A percentile compares a stretch with the other conserved stretches of the same genome.
Evolutionary conservation across 192 early-diverging fungal genomes (phyloP).

Genomic region (Coemansia sp.): DNA sequence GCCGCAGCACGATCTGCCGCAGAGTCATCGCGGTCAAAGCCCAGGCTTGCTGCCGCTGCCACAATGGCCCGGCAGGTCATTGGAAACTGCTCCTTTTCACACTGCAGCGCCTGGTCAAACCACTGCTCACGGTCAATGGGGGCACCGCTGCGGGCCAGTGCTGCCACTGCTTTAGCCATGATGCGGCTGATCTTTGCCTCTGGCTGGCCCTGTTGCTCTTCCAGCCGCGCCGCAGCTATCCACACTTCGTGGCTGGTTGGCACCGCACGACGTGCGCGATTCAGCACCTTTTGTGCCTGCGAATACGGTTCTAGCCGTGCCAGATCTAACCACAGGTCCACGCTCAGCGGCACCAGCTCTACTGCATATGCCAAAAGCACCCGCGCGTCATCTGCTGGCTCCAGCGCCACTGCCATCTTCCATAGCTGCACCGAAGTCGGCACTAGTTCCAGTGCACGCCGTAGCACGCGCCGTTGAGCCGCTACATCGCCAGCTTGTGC

Average conservation of each 20-base stretch:
- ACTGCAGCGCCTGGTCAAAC: constrained; percentile 81
- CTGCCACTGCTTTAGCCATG: constrained; percentile 67
- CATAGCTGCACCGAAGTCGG: constrained; percentile 90
- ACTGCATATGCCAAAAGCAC: constrained; percentile 90
- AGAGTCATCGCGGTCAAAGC: constrained; percentile 60
- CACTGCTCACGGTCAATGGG: constrained; percentile 81
- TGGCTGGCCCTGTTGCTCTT: constrained; percentile 67
- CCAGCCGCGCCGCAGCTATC: constrained; percentile 89
- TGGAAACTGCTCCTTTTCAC: constrained; percentile 76
- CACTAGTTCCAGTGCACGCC: constrained; percentile 89
- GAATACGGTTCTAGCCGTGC: constrained; percentile 87
- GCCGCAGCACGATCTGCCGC: constrained; percentile 73
- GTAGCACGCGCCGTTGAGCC: constrained; percentile 76
- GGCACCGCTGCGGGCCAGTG: constrained; percentile 52
- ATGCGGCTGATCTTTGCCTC: constrained; percentile 61
- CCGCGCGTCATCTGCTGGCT: constrained; percentile 88
- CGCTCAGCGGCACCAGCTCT: constrained; percentile 84
- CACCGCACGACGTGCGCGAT: constrained; percentile 78
- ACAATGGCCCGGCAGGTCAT: constrained; percentile 84
- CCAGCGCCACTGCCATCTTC: constrained; percentile 87
- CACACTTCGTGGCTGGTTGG: constrained; percentile 93
- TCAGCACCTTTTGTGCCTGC: constrained; percentile 86
- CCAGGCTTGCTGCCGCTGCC: constrained; percentile 67
- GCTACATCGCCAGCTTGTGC: constrained; percentile 53
- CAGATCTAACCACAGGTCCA: constrained; percentile 94